phyloP scores from a whole-genome alignment of 2,329 filamentous ascomycete genomes.

The Diaporthe longicolla region DNA sequence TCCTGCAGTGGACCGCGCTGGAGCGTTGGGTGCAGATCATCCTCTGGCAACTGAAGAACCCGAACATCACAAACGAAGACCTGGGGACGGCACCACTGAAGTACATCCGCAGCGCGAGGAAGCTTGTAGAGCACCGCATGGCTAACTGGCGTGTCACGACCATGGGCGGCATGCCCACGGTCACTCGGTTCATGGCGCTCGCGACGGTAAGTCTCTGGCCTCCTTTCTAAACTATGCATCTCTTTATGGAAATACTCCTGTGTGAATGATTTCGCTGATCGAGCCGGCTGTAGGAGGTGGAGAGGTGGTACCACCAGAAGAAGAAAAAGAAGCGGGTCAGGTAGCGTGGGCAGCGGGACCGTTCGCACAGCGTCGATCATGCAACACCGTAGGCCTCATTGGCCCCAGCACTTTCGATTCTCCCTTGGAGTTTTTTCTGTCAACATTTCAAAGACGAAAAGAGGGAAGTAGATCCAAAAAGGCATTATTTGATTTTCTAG shows the following conservation, averaged over 20 bases:
- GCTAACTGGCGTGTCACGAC: slow-evolving; percentile 36
- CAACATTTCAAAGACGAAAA: slow-evolving; percentile 9
- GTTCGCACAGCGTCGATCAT: not conserved
- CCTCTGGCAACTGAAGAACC: slow-evolving; percentile 48
- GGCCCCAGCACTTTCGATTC: slow-evolving; percentile 9
- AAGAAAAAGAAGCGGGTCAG: slow-evolving; percentile 40
- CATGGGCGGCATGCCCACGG: slow-evolving; percentile 40
- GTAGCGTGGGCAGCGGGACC: not conserved
- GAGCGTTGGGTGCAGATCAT: slow-evolving; percentile 50
- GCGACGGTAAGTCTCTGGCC: slow-evolving; percentile 29
- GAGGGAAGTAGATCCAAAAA: slow-evolving; percentile 12
- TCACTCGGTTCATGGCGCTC: slow-evolving; percentile 37
- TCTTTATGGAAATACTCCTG: no score
- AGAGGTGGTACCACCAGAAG: slow-evolving; percentile 41
- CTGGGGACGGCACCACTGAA: slow-evolving; percentile 43
- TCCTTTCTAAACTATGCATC: not conserved
- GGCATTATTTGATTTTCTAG: slow-evolving; percentile 24
- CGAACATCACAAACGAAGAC: slow-evolving; percentile 51
- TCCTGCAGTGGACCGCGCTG: slow-evolving; percentile 53
- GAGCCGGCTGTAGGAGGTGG: slow-evolving; percentile 32
- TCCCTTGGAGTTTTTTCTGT: not conserved
- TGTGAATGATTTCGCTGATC: slow-evolving; percentile 17
- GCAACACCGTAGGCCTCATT: not conserved
- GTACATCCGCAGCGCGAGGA: slow-evolving; percentile 41
- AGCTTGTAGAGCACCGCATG: slow-evolving; percentile 40